phyloP scores from a whole-genome alignment of 805 yeast genomes.

The Schizosaccharomyces japonicus region DNA sequence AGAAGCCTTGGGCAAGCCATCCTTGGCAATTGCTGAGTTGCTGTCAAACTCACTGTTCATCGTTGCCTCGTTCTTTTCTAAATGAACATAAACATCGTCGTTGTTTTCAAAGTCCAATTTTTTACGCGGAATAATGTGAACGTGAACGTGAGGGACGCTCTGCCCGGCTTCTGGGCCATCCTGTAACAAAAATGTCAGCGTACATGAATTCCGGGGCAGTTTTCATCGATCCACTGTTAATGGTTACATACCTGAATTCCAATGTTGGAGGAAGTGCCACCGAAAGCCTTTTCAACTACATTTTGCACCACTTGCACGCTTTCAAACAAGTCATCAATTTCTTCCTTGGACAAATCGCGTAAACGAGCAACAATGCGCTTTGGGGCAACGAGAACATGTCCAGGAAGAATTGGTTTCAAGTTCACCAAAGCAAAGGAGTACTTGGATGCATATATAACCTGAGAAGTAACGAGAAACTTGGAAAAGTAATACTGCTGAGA shows the following conservation, averaged over 20 bases:
- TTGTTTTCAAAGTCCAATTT: conserved; percentile 34
- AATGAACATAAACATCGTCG: conserved; percentile 44
- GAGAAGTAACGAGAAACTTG: conserved; percentile 11
- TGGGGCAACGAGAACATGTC: conserved; percentile 81
- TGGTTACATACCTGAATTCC: conserved; percentile 93
- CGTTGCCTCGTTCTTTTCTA: conserved; percentile 31
- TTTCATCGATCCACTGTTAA: conserved; percentile 72
- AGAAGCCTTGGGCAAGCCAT: conserved; percentile 9
- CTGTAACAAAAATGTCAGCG: neutral
- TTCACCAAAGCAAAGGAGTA: conserved; percentile 69
- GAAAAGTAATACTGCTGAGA: conserved; percentile 10
- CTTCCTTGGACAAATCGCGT: conserved; percentile 46
- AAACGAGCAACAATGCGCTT: conserved; percentile 41
- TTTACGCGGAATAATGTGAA: conserved; percentile 78
- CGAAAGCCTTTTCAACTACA: conserved; percentile 40
- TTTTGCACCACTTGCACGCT: conserved; percentile 48
- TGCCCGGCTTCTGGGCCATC: conserved; percentile 4
- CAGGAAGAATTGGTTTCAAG: conserved; percentile 75
- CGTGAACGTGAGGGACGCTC: conserved; percentile 5
- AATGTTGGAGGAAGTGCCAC: conserved; percentile 65
- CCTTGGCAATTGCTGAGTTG: conserved; percentile 10
- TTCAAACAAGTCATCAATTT: conserved; percentile 45
- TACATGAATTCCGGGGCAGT: neutral
- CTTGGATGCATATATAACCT: conserved; percentile 12
- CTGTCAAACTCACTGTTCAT: conserved; percentile 15